Conservation (phyloP, 2,329 filamentous ascomycete genomes). For the Torrubiellomyces zombiae region DNA sequence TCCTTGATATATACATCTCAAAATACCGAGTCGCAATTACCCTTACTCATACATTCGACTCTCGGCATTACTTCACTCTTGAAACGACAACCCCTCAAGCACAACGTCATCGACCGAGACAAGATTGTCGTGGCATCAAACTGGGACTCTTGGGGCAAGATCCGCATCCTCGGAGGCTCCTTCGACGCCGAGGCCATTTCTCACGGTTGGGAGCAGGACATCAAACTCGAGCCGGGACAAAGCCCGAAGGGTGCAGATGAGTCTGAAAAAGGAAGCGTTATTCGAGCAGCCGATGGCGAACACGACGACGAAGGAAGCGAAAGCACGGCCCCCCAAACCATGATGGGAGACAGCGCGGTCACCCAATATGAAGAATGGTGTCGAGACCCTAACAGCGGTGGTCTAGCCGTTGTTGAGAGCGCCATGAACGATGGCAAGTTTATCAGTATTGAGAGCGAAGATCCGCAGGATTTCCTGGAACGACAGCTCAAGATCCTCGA, state of each 20-base stretch:
- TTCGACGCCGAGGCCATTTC: conserved; percentile 85
- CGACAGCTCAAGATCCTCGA: conserved; percentile 66
- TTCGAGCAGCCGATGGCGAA: conserved; percentile 8
- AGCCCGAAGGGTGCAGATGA: conserved; percentile 8
- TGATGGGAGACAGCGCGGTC: conserved; percentile 34
- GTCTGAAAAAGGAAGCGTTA: no score
- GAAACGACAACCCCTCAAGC: conserved; percentile 62
- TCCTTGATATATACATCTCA: conserved; percentile 76
- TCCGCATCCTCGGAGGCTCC: conserved; percentile 74
- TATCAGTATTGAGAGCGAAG: conserved; percentile 25
- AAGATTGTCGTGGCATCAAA: conserved; percentile 90
- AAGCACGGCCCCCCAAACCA: background rate
- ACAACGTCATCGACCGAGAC: conserved; percentile 84
- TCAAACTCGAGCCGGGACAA: conserved; percentile 37
- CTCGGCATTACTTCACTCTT: conserved; percentile 73
- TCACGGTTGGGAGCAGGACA: conserved; percentile 71
- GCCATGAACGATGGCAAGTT: conserved; percentile 19
- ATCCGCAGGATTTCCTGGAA: conserved; percentile 62
- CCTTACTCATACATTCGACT: conserved; percentile 67
- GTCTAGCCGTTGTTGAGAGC: conserved; percentile 23
- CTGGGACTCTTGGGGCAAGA: conserved; percentile 98
- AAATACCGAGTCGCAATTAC: conserved; percentile 59
- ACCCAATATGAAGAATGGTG: conserved; percentile 66
- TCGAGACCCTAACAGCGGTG: conserved; percentile 52
- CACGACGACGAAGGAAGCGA: conserved; percentile 7